phyloP scores from a whole-genome alignment of 441 rosid species.

The Raphanus hybrid region DNA sequence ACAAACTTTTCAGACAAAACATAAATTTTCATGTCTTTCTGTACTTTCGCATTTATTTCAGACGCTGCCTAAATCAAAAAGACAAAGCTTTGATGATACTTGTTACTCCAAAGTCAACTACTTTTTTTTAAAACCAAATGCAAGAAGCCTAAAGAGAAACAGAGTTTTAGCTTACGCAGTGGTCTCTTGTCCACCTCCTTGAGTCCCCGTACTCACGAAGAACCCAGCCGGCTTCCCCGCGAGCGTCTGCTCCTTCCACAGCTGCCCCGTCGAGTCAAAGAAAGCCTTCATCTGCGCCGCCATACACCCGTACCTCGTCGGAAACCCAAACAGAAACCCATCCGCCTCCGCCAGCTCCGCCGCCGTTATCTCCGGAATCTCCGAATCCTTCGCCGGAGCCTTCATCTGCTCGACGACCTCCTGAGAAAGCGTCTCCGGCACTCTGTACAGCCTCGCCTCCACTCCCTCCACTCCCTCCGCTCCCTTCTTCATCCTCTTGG shows the following conservation, averaged over 20 bases:
- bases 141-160: not conserved
- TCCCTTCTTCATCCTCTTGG: conserved; percentile 90
- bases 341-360: conserved; percentile 70
- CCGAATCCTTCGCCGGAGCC: conserved; percentile 65
- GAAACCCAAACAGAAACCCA: conserved; percentile 85
- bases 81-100: not conserved
- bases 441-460: conserved; percentile 67
- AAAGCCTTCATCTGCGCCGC: conserved; percentile 99
- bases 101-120: not conserved
- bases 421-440: conserved; percentile 74
- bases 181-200: conserved; percentile 99
- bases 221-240: conserved; percentile 96
- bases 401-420: conserved; percentile 77
- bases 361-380: conserved; percentile 63
- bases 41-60: not conserved
- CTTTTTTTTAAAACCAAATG: not conserved
- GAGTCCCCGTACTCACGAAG: conserved; percentile 93
- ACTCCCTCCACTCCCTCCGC: conserved; percentile 79
- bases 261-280: conserved; percentile 77
- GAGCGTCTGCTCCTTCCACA: conserved; percentile 85
- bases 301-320: conserved; percentile 94
- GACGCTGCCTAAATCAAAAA: not conserved
- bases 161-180: conserved; percentile 70
- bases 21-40: not conserved
- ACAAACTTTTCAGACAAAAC: not conserved